Percentiles rank a stretch among this genome's conserved stretches.
These are phyloP conservation scores for Ogataea nitratoaversa DNA, from an alignment of 805 yeast species.

Conservation along the genomic window DNA sequence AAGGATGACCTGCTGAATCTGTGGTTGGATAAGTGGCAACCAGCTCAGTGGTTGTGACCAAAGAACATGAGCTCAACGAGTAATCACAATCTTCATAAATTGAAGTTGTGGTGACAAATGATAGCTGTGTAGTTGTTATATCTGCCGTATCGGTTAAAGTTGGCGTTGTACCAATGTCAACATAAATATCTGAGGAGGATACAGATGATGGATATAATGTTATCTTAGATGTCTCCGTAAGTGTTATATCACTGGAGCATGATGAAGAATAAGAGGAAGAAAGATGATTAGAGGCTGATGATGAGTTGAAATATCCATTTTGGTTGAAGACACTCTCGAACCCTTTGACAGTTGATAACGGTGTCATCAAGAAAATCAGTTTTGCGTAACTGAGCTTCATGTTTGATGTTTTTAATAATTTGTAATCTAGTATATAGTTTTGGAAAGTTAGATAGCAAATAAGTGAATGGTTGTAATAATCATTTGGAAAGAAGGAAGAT, in stretches of 20 bases:
- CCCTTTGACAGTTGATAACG: no score
- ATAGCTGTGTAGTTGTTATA: slow-evolving; percentile 8
- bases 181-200: slow-evolving; percentile 6
- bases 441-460: no score
- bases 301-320: slow-evolving; percentile 18
- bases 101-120: slow-evolving; percentile 19
- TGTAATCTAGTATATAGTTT: no score
- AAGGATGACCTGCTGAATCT: slow-evolving; percentile 11
- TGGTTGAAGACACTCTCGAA: no score
- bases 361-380: no score
- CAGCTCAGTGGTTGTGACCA: slow-evolving; percentile 20
- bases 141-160: slow-evolving; percentile 12
- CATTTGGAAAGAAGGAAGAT: no score
- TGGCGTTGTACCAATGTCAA: slow-evolving; percentile 16
- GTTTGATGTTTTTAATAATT: no score
- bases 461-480: no score
- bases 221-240: slow-evolving; percentile 12
- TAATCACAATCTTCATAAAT: slow-evolving; percentile 17
- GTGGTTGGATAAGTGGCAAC: slow-evolving; percentile 24
- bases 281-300: slow-evolving; percentile 2
- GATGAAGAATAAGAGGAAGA: background rate
- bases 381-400: slow-evolving; percentile 8
- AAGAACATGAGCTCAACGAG: slow-evolving; percentile 18
- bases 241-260: slow-evolving; percentile 17
- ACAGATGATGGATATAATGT: slow-evolving; percentile 10